Evolutionary conservation across 768 basidiomycete genomes (phyloP).

Genomic region (Asterophora lycoperdoides): DNA sequence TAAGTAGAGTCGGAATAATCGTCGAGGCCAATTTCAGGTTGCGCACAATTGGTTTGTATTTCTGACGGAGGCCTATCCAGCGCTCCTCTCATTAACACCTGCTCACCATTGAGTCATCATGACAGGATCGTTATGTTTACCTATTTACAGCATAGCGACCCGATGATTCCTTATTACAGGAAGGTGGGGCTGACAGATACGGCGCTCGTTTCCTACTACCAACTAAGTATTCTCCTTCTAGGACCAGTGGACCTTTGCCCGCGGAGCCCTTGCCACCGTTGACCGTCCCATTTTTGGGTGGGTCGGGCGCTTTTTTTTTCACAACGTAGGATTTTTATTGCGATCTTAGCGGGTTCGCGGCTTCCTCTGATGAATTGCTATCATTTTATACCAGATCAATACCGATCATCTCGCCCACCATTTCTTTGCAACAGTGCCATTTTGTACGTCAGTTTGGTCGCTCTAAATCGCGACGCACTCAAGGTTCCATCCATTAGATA

Average conservation of each 20-base stretch:
- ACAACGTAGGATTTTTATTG: slow-evolving; percentile 36
- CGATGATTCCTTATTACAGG: slow-evolving; percentile 56
- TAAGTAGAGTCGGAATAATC: not conserved
- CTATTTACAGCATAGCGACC: slow-evolving; percentile 60
- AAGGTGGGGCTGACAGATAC: slow-evolving; percentile 22
- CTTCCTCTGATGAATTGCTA: slow-evolving; percentile 1
- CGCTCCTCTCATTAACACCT: not conserved
- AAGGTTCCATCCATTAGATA: slow-evolving; percentile 31
- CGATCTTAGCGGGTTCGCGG: not conserved
- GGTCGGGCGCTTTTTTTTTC: slow-evolving; percentile 53
- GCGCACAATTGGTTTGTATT: slow-evolving; percentile 45
- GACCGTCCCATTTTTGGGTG: slow-evolving; percentile 58
- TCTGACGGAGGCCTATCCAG: not conserved
- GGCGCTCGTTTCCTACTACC: not conserved
- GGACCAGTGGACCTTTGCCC: slow-evolving; percentile 55
- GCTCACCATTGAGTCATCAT: too few species aligned
- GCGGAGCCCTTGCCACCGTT: slow-evolving; percentile 57
- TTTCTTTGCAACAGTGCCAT: slow-evolving; percentile 55
- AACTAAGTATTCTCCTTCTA: slow-evolving; percentile 10
- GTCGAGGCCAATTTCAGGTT: slow-evolving; percentile 26
- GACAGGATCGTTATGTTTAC: slow-evolving; percentile 58
- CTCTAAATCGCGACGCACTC: not conserved
- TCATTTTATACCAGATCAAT: slow-evolving; percentile 30
- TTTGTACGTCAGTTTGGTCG: slow-evolving; percentile 40
- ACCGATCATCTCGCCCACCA: slow-evolving; percentile 56